Evolutionary conservation across 345 rosid species (phyloP), one percentile per base, ranked within the genome.

Genomic region (Citrus australasica): DNA sequence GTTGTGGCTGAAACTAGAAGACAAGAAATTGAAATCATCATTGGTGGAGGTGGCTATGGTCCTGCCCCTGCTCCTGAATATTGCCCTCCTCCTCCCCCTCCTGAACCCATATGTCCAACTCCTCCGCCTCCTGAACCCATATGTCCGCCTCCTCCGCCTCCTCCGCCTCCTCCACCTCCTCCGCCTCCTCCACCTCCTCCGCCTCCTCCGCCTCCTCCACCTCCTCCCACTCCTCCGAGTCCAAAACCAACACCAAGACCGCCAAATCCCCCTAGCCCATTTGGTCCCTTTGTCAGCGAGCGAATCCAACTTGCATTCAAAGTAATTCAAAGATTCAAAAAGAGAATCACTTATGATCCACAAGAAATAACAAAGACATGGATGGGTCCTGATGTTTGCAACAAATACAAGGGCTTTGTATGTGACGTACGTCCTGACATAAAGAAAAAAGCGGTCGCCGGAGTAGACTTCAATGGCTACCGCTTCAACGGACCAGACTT

Each of bases 391-490:
- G 25, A 85, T 33, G 75, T 83, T 19, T 89, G 89, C 80, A 14
- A 42, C 73, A 32, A 38, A 0, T 89, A 83, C 80, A 7, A 1
- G 40, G 93, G 93, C 51, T 88, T 90, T 74, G 16, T 0, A 0
- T 88, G 93, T 40, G 88, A 72, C 0, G 24, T 0, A 0, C 78
- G 76, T 40, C 93, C 91, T 1, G 82, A 75, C 77, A 30, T 8
- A 14, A 75, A 67, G 2, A 0, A 65, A 37, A 27, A 0, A 0
- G 88, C 93, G 1, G 62, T 85, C 2, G 91, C 91, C 1, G 83
- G 71, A 1, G 77, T 79, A 4, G 88, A 90, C 79, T 88, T 90
- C 79, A 90, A 88, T 22, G 85, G 85, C 58, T 84, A 71, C 59
- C 0, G 0, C 3, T 78, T 90, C 2, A 1, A 8, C 2, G 92